Evolutionary conservation across 371 early-diverging fungal species (phyloP), one percentile per base, ranked within the genome.

Genomic region (Synchytrium microbalum): DNA sequence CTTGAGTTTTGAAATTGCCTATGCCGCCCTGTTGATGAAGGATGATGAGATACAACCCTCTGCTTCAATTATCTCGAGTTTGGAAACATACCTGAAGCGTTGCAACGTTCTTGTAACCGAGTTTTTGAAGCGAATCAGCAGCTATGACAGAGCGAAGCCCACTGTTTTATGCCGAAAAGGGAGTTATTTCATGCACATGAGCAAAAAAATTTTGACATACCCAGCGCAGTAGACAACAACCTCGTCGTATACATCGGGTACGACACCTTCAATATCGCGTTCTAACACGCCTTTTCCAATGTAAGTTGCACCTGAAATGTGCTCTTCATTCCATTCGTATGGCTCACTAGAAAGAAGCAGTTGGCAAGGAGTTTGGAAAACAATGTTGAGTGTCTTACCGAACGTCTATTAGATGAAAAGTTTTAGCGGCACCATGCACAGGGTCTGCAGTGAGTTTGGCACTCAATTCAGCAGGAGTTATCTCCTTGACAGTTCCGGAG

Each of bases 151-250:
- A 38, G 5, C 46, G 46, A 19, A 10, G 46, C 5, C 46, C 46
- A 38, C 46, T 19, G 19, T 5, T 19, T 19, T 38, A 38, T 38
- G n/a, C n/a, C n/a, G n/a, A n/a, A n/a, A n/a, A n/a, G n/a, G n/a
- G n/a, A n/a, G n/a, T n/a, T n/a, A n/a, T n/a, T n/a, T n/a, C n/a
- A n/a, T n/a, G n/a, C n/a, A n/a, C n/a, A n/a, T n/a, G n/a, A n/a
- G n/a, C 3, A 85, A 59, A 13, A 82, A 57, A 14, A 80, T 78
- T 26, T 83, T 79, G 56, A 71, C 61, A 1, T 84, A 84, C 2
- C 81, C 78, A 0, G 83, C 84, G 61, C 85, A 85, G 66, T 85
- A 85, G 27, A 85, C 68, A 10, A 85, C 74, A 14, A 85, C 64
- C 28, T 71, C 70, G 57, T 74, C 77, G 33, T 64, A 56, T 19